phyloP scores from a whole-genome alignment of 257 asterid genomes.

The Salvia hispanica region DNA sequence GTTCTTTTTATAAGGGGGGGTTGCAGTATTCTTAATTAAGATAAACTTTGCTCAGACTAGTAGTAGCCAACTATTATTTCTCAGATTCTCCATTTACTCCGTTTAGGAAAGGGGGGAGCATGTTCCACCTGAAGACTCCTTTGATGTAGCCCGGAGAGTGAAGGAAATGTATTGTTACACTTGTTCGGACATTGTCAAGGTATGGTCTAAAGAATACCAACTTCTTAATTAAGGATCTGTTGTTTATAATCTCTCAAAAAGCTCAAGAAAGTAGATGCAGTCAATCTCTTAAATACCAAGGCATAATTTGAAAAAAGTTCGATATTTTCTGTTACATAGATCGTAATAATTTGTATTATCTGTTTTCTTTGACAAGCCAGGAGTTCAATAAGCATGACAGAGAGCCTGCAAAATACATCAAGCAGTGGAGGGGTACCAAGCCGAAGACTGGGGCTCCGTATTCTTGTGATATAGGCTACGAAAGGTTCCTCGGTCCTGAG shows the following conservation, averaged over 20 bases:
- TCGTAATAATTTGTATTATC: slow-evolving; percentile 9
- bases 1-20: neutral
- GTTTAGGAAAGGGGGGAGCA: slow-evolving; percentile 96
- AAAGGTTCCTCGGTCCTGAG: slow-evolving; percentile 99
- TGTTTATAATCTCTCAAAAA: slow-evolving; percentile 17
- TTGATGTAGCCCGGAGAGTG: slow-evolving; percentile 90
- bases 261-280: neutral
- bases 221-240: slow-evolving; percentile 13
- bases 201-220: slow-evolving; percentile 34
- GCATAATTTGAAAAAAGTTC: neutral
- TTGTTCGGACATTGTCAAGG: slow-evolving; percentile 97
- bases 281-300: slow-evolving; percentile 1
- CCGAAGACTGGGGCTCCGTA: slow-evolving; percentile 98
- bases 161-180: slow-evolving; percentile 96
- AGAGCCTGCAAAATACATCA: slow-evolving; percentile 85
- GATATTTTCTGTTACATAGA: neutral
- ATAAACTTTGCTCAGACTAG: neutral
- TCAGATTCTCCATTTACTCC: slow-evolving; percentile 30
- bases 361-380: slow-evolving; percentile 49
- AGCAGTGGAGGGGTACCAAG: slow-evolving; percentile 95
- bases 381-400: slow-evolving; percentile 94
- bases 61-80: neutral
- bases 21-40: neutral
- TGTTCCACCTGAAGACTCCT: slow-evolving; percentile 90
- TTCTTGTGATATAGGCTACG: slow-evolving; percentile 93